These are phyloP conservation scores for Oligophagozyma castellii DNA, from an alignment of 1,139 yeast genomes.

Conservation along the genomic window DNA sequence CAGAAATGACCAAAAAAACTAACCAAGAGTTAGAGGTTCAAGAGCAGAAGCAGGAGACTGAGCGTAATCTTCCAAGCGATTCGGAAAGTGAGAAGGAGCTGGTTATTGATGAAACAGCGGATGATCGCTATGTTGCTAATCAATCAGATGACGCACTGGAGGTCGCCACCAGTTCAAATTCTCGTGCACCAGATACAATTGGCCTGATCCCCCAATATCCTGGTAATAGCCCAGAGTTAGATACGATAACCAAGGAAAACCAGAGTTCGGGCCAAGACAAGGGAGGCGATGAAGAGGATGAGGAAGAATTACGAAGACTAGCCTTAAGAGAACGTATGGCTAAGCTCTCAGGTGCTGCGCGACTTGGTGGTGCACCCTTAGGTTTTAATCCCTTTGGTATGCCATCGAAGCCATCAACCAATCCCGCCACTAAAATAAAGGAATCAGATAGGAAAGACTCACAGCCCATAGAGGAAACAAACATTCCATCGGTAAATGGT, in stretches of 20 bases:
- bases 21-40: conserved; percentile 38
- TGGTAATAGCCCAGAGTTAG: too few relatives aligned
- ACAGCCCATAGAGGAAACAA: conserved; percentile 14
- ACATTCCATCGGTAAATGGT: conserved; percentile 16
- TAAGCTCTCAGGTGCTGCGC: conserved; percentile 80
- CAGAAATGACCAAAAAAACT: conserved; percentile 42
- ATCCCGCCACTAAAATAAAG: conserved; percentile 3
- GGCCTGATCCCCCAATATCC: too few relatives aligned
- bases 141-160: not conserved
- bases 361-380: conserved; percentile 64
- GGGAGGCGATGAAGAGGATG: conserved; percentile 28
- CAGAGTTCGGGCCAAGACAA: not conserved
- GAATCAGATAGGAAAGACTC: conserved; percentile 7
- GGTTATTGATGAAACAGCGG: too few relatives aligned
- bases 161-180: not conserved
- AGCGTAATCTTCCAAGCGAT: too few relatives aligned
- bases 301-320: conserved; percentile 68
- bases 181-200: too few relatives aligned
- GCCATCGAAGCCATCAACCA: conserved; percentile 26
- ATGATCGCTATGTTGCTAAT: conserved; percentile 18
- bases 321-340: conserved; percentile 93
- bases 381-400: conserved; percentile 43
- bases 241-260: too few relatives aligned
- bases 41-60: conserved; percentile 9
- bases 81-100: too few relatives aligned